A percentile compares a stretch with the other conserved stretches of the same genome.
phyloP scores from a whole-genome alignment of 768 basidiomycete species.

The Tremella yokohamensis region DNA sequence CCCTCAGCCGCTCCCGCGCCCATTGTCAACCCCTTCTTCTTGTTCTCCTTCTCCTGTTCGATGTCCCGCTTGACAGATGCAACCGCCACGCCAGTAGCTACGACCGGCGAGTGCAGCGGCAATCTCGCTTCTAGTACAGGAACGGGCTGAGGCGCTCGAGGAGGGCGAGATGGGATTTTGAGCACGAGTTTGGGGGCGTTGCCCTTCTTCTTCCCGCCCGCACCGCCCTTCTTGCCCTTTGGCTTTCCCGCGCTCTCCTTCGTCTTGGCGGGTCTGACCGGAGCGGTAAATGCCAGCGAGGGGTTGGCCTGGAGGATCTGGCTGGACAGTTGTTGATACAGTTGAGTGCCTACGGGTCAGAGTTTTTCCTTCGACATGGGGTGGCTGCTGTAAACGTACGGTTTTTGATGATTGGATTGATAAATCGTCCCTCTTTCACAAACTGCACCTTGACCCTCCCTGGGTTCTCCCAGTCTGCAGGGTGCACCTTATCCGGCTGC shows the following conservation, averaged over 20 bases:
- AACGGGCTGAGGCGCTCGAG: conserved; percentile 71
- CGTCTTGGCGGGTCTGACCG: conserved; percentile 53
- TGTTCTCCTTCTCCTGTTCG: conserved; percentile 57
- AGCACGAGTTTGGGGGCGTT: conserved; percentile 54
- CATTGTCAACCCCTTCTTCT: conserved; percentile 52
- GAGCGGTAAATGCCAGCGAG: conserved; percentile 10
- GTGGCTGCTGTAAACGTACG: conserved; percentile 62
- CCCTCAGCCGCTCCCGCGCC: conserved; percentile 11
- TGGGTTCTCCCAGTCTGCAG: conserved; percentile 97
- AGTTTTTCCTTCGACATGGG: conserved; percentile 61
- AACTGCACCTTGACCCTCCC: conserved; percentile 83
- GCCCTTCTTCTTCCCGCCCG: neutral
- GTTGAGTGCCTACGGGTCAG: conserved; percentile 63
- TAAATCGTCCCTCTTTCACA: conserved; percentile 42
- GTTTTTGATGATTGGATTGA: conserved; percentile 50
- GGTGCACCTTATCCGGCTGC: conserved; percentile 73
- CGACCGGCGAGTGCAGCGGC: conserved; percentile 73
- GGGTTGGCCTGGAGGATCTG: conserved; percentile 43
- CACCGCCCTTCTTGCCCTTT: too few species aligned
- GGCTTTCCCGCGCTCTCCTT: conserved; percentile 6
- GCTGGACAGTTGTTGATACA: conserved; percentile 40
- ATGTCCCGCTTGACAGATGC: conserved; percentile 83
- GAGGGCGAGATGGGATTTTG: conserved; percentile 57
- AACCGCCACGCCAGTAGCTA: conserved; percentile 72
- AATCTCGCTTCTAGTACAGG: conserved; percentile 70